Conservation (phyloP, 2,329 filamentous ascomycete genomes). For the Botrytis sinoallii region DNA sequence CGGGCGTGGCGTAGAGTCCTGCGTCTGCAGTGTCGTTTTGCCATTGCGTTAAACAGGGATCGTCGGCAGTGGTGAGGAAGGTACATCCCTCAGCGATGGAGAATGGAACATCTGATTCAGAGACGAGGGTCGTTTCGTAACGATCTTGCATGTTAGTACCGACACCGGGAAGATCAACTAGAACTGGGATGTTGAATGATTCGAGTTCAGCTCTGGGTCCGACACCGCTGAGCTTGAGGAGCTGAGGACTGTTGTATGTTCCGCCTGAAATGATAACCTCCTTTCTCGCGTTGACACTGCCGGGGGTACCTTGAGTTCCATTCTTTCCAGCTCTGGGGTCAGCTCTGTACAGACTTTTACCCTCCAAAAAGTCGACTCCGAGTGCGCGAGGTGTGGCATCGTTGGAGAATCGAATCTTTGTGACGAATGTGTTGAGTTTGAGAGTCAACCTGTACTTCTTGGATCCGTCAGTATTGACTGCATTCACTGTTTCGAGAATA, state of each 20-base stretch:
- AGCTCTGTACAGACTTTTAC: constrained; percentile 43
- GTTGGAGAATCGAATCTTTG: constrained; percentile 36
- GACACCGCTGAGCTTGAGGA: constrained; percentile 47
- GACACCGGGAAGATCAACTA: constrained; percentile 59
- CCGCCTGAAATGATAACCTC: constrained; percentile 51
- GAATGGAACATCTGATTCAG: constrained; percentile 42
- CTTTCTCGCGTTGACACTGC: constrained; percentile 22
- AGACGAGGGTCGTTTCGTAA: constrained; percentile 48
- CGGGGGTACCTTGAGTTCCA: constrained; percentile 30
- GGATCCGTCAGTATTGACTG: constrained; percentile 23
- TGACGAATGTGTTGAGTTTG: constrained; percentile 36
- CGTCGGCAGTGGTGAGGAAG: constrained; percentile 36
- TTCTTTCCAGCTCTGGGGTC: constrained; percentile 39
- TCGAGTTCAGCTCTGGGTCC: constrained; percentile 42
- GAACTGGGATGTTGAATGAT: constrained; percentile 46
- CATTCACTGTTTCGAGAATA: constrained; percentile 30
- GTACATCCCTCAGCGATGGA: constrained; percentile 40
- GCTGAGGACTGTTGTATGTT: constrained; percentile 45
- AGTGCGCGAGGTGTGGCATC: constrained; percentile 38
- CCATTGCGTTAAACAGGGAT: constrained; percentile 40
- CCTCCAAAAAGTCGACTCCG: constrained; percentile 44
- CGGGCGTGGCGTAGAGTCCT: constrained; percentile 45
- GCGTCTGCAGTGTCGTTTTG: constrained; percentile 20
- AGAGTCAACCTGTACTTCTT: constrained; percentile 21
- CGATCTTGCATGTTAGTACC: constrained; percentile 58